phyloP scores from a whole-genome alignment of 108 stramenopile genomes.

The Stephanodiscus minutulus region DNA sequence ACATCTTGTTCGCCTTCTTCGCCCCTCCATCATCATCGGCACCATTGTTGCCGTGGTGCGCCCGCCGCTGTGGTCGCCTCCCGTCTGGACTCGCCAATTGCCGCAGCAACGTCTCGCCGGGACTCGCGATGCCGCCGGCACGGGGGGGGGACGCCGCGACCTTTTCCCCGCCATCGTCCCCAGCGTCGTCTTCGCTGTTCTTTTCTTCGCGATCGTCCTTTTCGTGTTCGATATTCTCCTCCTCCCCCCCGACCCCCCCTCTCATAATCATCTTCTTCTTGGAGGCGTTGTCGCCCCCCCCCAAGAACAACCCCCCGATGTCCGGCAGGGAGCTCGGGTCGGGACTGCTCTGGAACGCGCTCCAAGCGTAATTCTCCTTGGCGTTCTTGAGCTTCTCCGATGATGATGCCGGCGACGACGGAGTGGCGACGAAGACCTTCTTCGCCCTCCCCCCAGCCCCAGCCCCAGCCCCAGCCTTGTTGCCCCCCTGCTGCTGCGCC shows the following conservation, averaged over 20 bases:
- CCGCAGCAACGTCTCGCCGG: conserved; percentile 34
- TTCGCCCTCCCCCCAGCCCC: conserved; percentile 5
- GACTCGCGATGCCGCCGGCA: conserved; percentile 6
- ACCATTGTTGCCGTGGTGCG: not conserved
- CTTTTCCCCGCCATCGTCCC: conserved; percentile 3
- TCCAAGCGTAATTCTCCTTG: conserved; percentile 73
- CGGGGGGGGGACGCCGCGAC: too few relatives aligned
- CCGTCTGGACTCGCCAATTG: conserved; percentile 20
- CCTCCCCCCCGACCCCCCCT: not conserved
- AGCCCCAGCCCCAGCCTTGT: too few relatives aligned
- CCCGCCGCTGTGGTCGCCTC: conserved; percentile 3
- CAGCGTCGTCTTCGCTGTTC: conserved; percentile 8
- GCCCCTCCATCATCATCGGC: not conserved
- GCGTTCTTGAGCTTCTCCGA: conserved; percentile 11
- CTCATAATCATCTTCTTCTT: too few relatives aligned
- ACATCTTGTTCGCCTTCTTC: not conserved
- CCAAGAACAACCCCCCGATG: conserved; percentile 35
- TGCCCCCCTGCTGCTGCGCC: conserved; percentile 7
- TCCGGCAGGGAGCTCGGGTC: conserved; percentile 75
- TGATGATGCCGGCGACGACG: not conserved
- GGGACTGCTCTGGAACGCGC: conserved; percentile 82
- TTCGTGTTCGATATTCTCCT: not conserved
- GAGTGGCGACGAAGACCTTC: not conserved
- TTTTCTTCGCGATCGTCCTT: not conserved
- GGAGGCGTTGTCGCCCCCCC: not conserved